A percentile compares a stretch with the other conserved stretches of the same genome.
Conservation (phyloP, 345 rosid genomes). For the Rubroshorea leprosula region DNA sequence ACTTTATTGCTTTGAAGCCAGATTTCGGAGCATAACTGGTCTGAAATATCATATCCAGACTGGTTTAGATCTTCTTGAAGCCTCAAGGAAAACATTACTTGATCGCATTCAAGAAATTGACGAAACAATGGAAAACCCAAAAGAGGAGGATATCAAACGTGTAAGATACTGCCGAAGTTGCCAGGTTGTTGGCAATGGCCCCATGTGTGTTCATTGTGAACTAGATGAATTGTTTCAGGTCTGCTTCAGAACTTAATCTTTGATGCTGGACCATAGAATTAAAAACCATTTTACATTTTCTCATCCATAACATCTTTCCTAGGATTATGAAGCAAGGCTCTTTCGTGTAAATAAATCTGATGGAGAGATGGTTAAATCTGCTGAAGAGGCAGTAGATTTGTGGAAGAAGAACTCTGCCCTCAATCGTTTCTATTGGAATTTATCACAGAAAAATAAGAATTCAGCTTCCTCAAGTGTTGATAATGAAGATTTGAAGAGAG, state of each 20-base stretch:
- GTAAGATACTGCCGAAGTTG: conserved; percentile 69
- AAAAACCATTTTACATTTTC: conserved; percentile 9
- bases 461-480: conserved; percentile 27
- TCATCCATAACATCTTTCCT: conserved; percentile 18
- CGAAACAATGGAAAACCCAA: conserved; percentile 74
- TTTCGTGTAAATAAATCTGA: conserved; percentile 67
- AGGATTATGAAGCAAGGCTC: conserved; percentile 90
- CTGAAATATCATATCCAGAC: conserved; percentile 84
- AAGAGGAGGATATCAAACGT: conserved; percentile 64
- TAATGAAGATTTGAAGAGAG: conserved; percentile 53
- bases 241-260: conserved; percentile 19
- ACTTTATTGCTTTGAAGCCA: conserved; percentile 31
- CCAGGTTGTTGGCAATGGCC: conserved; percentile 63
- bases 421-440: conserved; percentile 72
- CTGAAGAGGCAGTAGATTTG: conserved; percentile 73
- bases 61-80: conserved; percentile 64
- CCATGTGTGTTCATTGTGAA: conserved; percentile 76
- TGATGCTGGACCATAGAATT: conserved; percentile 10
- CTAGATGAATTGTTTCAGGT: conserved; percentile 83
- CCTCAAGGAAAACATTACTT: conserved; percentile 54
- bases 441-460: conserved; percentile 46
- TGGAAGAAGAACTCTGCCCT: conserved; percentile 73
- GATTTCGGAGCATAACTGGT: conserved; percentile 64
- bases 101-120: conserved; percentile 70
- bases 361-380: conserved; percentile 61